phyloP scores from a whole-genome alignment of 2,329 filamentous ascomycete species.

The Microsporum audouinii region DNA sequence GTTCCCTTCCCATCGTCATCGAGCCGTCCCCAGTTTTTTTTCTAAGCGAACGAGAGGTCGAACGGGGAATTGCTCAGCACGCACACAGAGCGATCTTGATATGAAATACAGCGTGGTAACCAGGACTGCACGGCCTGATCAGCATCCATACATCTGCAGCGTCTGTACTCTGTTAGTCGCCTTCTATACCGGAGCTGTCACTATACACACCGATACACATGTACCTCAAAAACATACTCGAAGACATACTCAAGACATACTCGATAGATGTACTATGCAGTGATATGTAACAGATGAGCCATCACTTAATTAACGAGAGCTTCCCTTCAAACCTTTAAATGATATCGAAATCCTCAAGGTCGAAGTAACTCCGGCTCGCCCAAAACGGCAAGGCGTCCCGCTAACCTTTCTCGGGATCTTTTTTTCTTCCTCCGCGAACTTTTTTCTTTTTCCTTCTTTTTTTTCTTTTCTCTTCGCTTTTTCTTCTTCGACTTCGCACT shows the following conservation, averaged over 20 bases:
- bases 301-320: no score
- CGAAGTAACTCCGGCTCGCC: neutral
- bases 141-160: neutral
- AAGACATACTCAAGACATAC: no score
- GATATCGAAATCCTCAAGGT: neutral
- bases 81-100: neutral
- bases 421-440: neutral
- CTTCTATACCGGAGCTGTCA: neutral
- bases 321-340: no score
- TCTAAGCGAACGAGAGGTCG: neutral
- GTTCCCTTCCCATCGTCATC: neutral
- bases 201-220: no score
- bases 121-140: constrained; percentile 1
- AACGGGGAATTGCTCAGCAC: neutral
- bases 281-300: no score
- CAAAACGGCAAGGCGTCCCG: neutral
- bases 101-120: neutral
- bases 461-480: neutral
- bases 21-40: neutral
- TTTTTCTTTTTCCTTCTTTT: constrained; percentile 2
- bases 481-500: constrained; percentile 4
- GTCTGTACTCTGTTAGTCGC: neutral
- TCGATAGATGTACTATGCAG: no score
- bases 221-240: no score
- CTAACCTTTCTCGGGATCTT: constrained; percentile 3